Base-by-base conservation (phyloP, 805 yeast species). In the Teunomyces cretensis region DNA sequence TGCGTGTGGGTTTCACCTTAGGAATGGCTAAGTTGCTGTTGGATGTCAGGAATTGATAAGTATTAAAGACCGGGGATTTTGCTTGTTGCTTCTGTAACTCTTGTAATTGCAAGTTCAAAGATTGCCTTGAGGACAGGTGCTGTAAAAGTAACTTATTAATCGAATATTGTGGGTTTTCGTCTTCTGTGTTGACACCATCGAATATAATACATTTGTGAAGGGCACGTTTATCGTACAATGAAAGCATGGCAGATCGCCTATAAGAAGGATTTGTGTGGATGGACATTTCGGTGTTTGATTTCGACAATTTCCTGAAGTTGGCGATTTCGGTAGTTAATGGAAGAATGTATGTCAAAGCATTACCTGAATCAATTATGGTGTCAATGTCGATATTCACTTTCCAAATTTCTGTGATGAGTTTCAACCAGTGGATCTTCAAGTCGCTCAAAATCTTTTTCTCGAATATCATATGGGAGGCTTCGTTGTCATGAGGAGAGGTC, bases 181-280 rank as follows among this genome's bases (percentile, higher is more conserved):
- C 61, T 36, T 46, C 39, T 28, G 41, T 16, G 22, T 43, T 44
- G 24, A 30, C 22, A 13, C 57, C 69, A 42, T 68, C 70, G 45
- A 56, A 56, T 4, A 70, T 59, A 6, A 62, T 53, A 39, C 68
- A 62, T 53, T 61, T 69, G 46, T 67, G 74, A 37, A 63, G 68
- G 12, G 55, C 52, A 39, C 62, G 66, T 42, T 55, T 65, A 50
- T 72, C 75, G 48, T 72, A 72, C 28, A 72, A 58, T 14, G 76
- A 71, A 36, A 72, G 62, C 77, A 72, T 72, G 8, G 75, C 76
- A 22, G 72, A 66, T 41, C 77, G 58, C 43, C 77, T 55, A 53
- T 66, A 71, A 12, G 75, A 70, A 1, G 77, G 72, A 43, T 70
- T 71, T 3, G 75, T 70, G 45, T 70, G 75, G 12, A 70, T 55